Evolutionary conservation across 768 basidiomycete genomes (phyloP), one percentile per base, ranked within the genome.

Genomic region (Trametes coccinea): DNA sequence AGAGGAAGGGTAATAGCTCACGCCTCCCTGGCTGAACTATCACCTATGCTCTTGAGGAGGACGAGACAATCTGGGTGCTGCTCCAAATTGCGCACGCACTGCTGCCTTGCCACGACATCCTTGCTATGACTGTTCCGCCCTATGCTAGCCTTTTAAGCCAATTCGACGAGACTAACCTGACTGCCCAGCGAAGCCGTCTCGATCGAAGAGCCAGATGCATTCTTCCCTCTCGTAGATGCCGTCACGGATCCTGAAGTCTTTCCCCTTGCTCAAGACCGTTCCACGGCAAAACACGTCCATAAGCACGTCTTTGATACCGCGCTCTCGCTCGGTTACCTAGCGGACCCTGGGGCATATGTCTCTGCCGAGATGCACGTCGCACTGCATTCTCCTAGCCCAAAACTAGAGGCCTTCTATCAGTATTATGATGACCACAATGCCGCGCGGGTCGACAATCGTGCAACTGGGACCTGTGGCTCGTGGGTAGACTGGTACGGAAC

Each of bases 401-500:
- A 86, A 68, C 82, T 98, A 30, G 87, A 93, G 60, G 94, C 95
- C 0, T 90, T 88, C 69, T 93, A 89, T 70, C 82, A 88, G 53
- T 85, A 86, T 70, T 95, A 93, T 67, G 71, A 74, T 55, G 70
- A 76, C 65, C 52, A 61, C 49, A 66, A 67, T 56, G 62, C 63
- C 3, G 43, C 39, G 31, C 43, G 69, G 74, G 63, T 74, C 65
- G 70, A 75, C 39, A 66, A 62, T n/a, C 63, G 34, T 47, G 49
- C 16, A 39, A 73, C 70, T 10, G 71, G 69, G 7, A 69, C 74
- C 5, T 90, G 87, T 67, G 85, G 80, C 2, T 87, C 88, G 11
- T 94, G 88, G 92, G 88, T 91, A 10, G 90, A 90, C 58, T 92
- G 90, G 92, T 89, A 92, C 69, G 91, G 92, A 1, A 72, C 82